Conservation (phyloP, 1,139 yeast species). For the Zhuliangozyma parablackwelliae region DNA sequence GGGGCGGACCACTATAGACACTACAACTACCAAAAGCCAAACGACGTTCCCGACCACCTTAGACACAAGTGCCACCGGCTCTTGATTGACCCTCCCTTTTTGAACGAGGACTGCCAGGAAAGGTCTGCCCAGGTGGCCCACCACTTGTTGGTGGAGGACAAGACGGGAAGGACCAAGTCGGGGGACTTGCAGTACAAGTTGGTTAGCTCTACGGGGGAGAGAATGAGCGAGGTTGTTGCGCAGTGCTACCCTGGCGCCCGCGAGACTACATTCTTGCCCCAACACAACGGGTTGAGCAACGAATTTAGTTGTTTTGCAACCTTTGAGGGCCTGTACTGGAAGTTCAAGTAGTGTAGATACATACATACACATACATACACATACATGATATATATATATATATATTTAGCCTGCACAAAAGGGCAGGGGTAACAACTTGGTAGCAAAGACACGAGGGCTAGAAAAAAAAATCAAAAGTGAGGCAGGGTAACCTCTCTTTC, state of each 20-base stretch:
- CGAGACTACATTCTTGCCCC: conserved; percentile 67
- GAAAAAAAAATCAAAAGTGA: too few species aligned
- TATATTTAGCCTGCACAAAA: too few species aligned
- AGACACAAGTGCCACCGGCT: conserved; percentile 65
- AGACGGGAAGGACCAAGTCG: conserved; percentile 25
- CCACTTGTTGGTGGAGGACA: conserved; percentile 46
- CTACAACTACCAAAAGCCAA: conserved; percentile 73
- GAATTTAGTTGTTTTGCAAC: conserved; percentile 85
- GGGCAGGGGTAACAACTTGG: too few species aligned
- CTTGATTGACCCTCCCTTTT: conserved; percentile 86
- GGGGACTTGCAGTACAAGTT: conserved; percentile 49
- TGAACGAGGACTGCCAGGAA: conserved; percentile 75
- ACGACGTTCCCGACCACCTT: conserved; percentile 53
- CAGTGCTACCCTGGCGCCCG: conserved; percentile 60
- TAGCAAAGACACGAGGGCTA: too few species aligned
- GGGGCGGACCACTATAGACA: conserved; percentile 61
- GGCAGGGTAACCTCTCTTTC: too few species aligned
- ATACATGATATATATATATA: too few species aligned
- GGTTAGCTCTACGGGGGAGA: conserved; percentile 81
- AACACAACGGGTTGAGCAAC: conserved; percentile 82
- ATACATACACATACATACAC: too few species aligned
- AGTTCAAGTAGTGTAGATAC: conserved; percentile 11
- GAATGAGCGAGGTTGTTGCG: conserved; percentile 63
- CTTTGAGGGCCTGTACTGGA: conserved; percentile 50
- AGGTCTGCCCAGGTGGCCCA: conserved; percentile 71